phyloP scores from a whole-genome alignment of 2,329 filamentous ascomycete genomes.

The Parafenestella ontariensis region DNA sequence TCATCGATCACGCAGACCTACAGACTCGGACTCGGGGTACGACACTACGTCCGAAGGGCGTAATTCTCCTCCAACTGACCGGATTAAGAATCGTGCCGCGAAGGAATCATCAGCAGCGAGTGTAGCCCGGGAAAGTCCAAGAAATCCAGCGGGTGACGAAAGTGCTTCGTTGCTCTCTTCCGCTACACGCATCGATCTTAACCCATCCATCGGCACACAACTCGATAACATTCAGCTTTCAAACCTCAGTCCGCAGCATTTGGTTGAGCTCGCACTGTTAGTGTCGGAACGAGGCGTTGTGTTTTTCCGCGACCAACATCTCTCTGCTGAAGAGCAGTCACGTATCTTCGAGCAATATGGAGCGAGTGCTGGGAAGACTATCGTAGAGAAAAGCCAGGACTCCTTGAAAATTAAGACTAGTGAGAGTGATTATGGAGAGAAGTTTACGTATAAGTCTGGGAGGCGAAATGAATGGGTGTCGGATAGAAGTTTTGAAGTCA shows the following conservation, averaged over 20 bases:
- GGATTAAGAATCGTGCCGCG: neutral
- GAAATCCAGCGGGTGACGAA: neutral
- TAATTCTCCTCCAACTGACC: neutral
- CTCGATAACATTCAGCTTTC: slow-evolving; percentile 49
- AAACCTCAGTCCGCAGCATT: slow-evolving; percentile 45
- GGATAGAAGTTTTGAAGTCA: slow-evolving; percentile 7
- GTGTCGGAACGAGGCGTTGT: slow-evolving; percentile 59
- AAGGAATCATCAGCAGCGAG: neutral
- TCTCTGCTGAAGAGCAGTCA: slow-evolving; percentile 1
- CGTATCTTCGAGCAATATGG: slow-evolving; percentile 2
- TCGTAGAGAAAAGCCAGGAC: neutral
- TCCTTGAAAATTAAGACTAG: neutral
- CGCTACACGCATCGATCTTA: slow-evolving; percentile 5
- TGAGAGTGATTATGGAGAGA: neutral
- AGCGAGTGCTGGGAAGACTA: neutral
- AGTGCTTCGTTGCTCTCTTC: slow-evolving; percentile 19
- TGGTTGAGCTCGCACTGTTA: slow-evolving; percentile 61
- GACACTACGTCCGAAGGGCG: slow-evolving; percentile 1
- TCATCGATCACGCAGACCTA: slow-evolving; percentile 7
- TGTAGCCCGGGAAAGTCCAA: neutral
- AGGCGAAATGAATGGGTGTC: slow-evolving; percentile 3
- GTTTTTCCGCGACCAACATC: slow-evolving; percentile 60
- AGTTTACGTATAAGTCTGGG: neutral
- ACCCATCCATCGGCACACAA: slow-evolving; percentile 27
- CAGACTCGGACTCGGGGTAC: slow-evolving; percentile 7